phyloP scores from a whole-genome alignment of 352 stramenopile species.

The Phytopythium vexans region DNA sequence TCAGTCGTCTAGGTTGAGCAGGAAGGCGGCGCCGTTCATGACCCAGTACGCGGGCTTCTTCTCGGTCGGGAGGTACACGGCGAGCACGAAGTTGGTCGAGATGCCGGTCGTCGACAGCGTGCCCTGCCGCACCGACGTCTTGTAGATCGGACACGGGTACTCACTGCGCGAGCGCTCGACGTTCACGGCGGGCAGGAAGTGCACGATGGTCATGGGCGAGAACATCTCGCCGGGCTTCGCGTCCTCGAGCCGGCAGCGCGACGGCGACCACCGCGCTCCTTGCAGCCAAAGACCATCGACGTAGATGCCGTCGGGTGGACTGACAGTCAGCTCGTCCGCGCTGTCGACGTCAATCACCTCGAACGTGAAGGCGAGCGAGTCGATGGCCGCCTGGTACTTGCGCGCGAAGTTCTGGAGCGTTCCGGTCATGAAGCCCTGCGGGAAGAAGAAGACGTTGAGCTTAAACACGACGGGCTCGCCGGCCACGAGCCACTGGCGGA shows the following conservation, averaged over 20 bases:
- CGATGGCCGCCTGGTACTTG: conserved; percentile 94
- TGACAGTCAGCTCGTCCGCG: conserved; percentile 46
- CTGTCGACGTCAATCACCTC: conserved; percentile 66
- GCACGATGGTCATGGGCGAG: conserved; percentile 83
- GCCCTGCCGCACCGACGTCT: conserved; percentile 91
- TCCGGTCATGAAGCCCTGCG: conserved; percentile 95
- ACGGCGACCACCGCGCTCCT: conserved; percentile 86
- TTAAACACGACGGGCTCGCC: conserved; percentile 91
- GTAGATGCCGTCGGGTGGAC: conserved; percentile 90
- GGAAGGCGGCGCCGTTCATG: conserved; percentile 88
- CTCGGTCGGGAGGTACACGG: conserved; percentile 87
- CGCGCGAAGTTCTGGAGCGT: conserved; percentile 93
- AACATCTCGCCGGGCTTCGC: conserved; percentile 92
- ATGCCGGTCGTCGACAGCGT: conserved; percentile 92
- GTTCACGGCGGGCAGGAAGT: conserved; percentile 87
- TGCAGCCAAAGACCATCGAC: conserved; percentile 88
- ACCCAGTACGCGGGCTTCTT: conserved; percentile 89
- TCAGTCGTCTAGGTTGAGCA: conserved; percentile 90
- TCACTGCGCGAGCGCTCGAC: conserved; percentile 55
- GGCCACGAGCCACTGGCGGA: conserved; percentile 87
- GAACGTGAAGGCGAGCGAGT: conserved; percentile 93
- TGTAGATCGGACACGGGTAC: conserved; percentile 94
- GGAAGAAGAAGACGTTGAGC: conserved; percentile 95
- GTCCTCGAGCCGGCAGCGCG: conserved; percentile 67
- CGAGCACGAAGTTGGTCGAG: conserved; percentile 93